Conservation (phyloP, 164 flowering plant genomes). For the Kalanchoe fedtschenkoi region DNA sequence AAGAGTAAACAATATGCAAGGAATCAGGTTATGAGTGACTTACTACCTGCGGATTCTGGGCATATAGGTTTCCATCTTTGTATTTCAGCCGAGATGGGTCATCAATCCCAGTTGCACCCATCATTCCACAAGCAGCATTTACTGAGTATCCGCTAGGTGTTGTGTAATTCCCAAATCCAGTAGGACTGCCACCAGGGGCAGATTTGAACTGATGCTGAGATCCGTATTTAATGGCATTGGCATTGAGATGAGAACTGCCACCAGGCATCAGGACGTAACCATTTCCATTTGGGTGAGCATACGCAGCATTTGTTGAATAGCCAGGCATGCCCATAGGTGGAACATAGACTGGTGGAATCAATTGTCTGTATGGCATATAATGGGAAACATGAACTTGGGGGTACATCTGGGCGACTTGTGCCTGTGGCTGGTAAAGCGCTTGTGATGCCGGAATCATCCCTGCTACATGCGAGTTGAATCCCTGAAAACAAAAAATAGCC, state of each 20-base stretch:
- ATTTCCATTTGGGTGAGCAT: conserved; percentile 75
- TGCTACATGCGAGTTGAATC: conserved; percentile 40
- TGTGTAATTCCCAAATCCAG: conserved; percentile 70
- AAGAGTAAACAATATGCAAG: background rate
- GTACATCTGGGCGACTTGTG: conserved; percentile 60
- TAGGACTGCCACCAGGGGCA: conserved; percentile 54
- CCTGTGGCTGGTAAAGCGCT: conserved; percentile 67
- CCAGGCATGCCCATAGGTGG: conserved; percentile 95
- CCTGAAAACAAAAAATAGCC: conserved; percentile 41
- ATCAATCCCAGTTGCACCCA: conserved; percentile 56
- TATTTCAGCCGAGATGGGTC: conserved; percentile 80
- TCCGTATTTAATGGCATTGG: conserved; percentile 70
- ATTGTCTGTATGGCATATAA: conserved; percentile 80
- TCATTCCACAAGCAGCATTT: conserved; percentile 59
- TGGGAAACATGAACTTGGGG: conserved; percentile 85
- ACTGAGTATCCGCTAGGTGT: conserved; percentile 67
- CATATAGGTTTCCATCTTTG: conserved; percentile 74
- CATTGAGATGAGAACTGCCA: conserved; percentile 56
- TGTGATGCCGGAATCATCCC: conserved; percentile 53
- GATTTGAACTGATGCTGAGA: conserved; percentile 71
- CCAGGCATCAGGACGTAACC: conserved; percentile 87
- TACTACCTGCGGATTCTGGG: conserved; percentile 78
- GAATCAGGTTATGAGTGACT: background rate
- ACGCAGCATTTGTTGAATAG: conserved; percentile 62
- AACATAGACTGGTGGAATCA: conserved; percentile 73